phyloP scores from a whole-genome alignment of 345 rosid species.

The Capsella bursapastoris region DNA sequence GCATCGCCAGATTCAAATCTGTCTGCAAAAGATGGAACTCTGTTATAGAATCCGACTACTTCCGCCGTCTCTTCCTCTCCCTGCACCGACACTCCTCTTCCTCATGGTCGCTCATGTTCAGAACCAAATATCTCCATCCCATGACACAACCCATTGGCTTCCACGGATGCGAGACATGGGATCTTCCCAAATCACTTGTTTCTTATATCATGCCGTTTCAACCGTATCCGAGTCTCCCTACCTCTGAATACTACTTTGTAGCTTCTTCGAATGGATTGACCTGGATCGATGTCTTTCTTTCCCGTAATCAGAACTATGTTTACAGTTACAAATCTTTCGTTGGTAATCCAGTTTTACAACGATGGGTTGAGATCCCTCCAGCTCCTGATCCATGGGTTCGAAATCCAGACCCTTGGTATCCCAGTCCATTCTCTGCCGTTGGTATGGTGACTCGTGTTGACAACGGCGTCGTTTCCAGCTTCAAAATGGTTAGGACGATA shows the following conservation, averaged over 20 bases:
- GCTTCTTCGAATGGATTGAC: background rate
- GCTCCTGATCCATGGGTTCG: background rate
- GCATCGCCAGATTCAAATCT: background rate
- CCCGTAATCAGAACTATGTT: background rate
- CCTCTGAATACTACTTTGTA: background rate
- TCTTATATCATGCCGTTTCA: background rate
- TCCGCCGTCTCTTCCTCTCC: slow-evolving; percentile 8
- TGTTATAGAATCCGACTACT: background rate
- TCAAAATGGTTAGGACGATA: background rate
- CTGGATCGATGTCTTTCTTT: background rate
- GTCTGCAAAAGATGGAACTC: slow-evolving; percentile 26
- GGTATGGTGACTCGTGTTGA: background rate
- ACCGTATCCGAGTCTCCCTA: background rate
- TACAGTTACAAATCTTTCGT: background rate
- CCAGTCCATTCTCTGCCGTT: background rate
- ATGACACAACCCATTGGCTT: background rate
- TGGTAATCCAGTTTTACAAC: background rate
- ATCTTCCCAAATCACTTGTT: background rate
- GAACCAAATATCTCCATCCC: background rate
- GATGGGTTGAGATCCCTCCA: background rate
- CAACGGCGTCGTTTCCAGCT: background rate
- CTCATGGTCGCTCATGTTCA: slow-evolving; percentile 31
- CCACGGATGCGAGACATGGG: background rate
- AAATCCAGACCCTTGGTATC: background rate
- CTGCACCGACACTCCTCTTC: slow-evolving; percentile 6